A percentile compares a stretch with the other conserved stretches of the same genome.
These are phyloP conservation scores for Botrytis elliptica DNA, from an alignment of 2,329 filamentous ascomycete genomes.

Conservation along the genomic window DNA sequence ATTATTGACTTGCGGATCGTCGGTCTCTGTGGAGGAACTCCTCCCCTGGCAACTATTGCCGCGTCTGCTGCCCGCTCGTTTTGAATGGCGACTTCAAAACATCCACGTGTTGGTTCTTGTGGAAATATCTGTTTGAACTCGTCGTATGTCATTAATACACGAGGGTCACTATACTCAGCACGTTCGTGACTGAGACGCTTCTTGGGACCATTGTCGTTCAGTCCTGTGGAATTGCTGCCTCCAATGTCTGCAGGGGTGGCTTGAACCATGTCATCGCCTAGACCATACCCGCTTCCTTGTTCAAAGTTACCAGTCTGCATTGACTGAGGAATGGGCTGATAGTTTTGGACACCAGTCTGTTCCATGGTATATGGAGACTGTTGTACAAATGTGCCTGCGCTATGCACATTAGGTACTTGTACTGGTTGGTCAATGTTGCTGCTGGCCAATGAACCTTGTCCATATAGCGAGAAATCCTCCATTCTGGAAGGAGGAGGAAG, in stretches of 20 bases:
- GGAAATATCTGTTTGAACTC: background rate
- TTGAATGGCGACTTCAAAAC: background rate
- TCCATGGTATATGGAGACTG: background rate
- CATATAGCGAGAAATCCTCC: no score
- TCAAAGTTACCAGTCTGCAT: background rate
- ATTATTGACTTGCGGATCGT: background rate
- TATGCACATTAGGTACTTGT: background rate
- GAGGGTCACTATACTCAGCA: background rate
- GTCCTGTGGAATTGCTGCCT: fast-evolving
- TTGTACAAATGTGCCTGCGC: fast-evolving
- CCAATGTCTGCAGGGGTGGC: background rate
- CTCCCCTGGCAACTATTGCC: background rate
- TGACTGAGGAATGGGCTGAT: background rate
- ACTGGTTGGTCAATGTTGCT: no score
- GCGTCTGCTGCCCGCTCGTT: background rate
- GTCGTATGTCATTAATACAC: background rate
- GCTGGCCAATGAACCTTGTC: fast-evolving
- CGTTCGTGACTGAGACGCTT: background rate
- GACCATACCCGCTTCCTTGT: fast-evolving
- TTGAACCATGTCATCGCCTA: background rate
- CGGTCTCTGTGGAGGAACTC: background rate
- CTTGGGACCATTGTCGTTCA: background rate
- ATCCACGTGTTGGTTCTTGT: background rate
- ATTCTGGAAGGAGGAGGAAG: background rate
- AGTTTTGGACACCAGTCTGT: fast-evolving